Evolutionary conservation across 345 rosid species (phyloP), one percentile per base, ranked within the genome.

Genomic region (Physaria fendleri): DNA sequence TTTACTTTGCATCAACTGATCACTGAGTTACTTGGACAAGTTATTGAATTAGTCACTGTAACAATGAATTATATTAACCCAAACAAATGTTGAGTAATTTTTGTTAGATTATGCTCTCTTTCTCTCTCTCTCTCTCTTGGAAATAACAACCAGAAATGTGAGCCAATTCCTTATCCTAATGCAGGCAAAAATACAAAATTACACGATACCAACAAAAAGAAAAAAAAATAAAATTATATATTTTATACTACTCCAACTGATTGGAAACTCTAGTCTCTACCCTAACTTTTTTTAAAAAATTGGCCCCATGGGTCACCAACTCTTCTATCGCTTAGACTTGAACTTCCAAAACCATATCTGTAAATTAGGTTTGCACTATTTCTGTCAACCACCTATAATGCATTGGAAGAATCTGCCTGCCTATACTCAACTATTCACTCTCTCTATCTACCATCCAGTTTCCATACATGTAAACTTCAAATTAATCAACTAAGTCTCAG

Each of bases 201-300:
- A 3, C 3, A 35, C 40, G 40, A 4, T 14, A 15, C 18, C 10
- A n/a, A n/a, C 6, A 17, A 41, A 17, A 17, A 8, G 17, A 42
- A 42, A 20, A 10, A 20, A n/a, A 2, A 13, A 18, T 41, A 41
- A 66, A 15, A 29, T 37, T 38, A 58, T 22, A 9, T 37, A 8
- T 39, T 28, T 47, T 72, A 61, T 59, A 23, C 33, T 33, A 79
- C 76, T 54, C 69, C 81, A 85, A 83, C 71, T n/a, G 45, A 73
- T 69, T 76, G 74, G 50, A 73, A 76, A 71, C 76, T 73, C 67
- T 72, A 64, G 75, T 74, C 76, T 72, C 69, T 73, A 64, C 67
- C 71, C 59, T 65, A 58, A 76, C 73, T 77, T 72, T 62, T 60
- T 61, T n/a, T n/a, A n/a, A n/a, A n/a, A n/a, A n/a, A n/a, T n/a